Percentiles rank a stretch among this genome's conserved stretches.
phyloP scores from a whole-genome alignment of 805 yeast species.

The Ogataea nakhonphanomensis region DNA sequence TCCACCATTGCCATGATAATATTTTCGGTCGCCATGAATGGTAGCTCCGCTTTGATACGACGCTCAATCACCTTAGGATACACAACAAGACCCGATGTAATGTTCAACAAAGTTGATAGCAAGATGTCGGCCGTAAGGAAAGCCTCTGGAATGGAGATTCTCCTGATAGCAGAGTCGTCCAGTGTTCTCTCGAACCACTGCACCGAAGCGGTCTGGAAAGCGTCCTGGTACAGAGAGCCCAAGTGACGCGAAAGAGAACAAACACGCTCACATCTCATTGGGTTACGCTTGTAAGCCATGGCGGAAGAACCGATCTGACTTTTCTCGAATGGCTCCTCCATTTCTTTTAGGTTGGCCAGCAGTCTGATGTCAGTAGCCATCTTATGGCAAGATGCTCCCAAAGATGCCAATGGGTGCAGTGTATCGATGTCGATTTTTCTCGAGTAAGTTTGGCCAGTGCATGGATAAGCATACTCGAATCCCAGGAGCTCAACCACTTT shows the following conservation, averaged over 20 bases:
- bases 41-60: conserved; percentile 90
- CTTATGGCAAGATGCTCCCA: conserved; percentile 96
- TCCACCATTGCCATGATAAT: conserved; percentile 99
- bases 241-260: conserved; percentile 97
- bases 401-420: conserved; percentile 85
- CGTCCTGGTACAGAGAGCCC: conserved; percentile 87
- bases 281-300: conserved; percentile 99
- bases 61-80: conserved; percentile 98
- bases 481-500: conserved; percentile 92
- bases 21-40: conserved; percentile 99
- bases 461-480: conserved; percentile 92
- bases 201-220: conserved; percentile 94
- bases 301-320: conserved; percentile 98
- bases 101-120: conserved; percentile 83
- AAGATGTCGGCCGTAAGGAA: conserved; percentile 94
- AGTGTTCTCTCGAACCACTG: conserved; percentile 99
- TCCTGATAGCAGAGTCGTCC: conserved; percentile 96
- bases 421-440: conserved; percentile 97
- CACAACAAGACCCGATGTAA: conserved; percentile 92
- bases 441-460: conserved; percentile 98
- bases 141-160: conserved; percentile 95
- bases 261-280: conserved; percentile 98
- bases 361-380: conserved; percentile 96
- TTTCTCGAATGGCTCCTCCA: conserved; percentile 98
- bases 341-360: conserved; percentile 92